Base-by-base conservation (phyloP, 805 yeast species). In the Teunomyces pallodes region DNA sequence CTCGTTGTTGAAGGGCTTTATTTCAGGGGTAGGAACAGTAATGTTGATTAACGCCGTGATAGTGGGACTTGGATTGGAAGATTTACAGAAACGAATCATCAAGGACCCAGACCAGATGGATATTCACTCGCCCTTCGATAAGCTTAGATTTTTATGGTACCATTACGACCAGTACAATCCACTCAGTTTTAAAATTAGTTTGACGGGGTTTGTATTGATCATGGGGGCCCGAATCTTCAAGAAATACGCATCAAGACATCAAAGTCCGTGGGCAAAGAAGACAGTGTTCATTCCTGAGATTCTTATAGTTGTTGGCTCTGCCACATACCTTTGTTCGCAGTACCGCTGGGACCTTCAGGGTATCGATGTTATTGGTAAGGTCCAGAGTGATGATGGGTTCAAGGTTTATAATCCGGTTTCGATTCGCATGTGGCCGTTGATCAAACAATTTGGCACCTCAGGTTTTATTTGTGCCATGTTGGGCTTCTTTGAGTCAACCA, bases 401-500 rank as follows among this genome's bases (percentile, higher is more conserved):
- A 69, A 72, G 45, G 70, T 82, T 46, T 65, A 61, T 44, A 73
- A 73, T 44, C 97, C 97, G 3, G 64, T 91, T 12, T 62, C 81
- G 0, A 55, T 69, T 2, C 71, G 72, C 14, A 70, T 76, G 49
- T 72, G 72, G 32, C 71, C 78, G 50, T 78, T 86, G 51, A 75
- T 79, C 45, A 74, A 76, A 24, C 66, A 83, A 43, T 77, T 89
- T 56, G 75, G 82, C n/a, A 77, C 92, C 0, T 81, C 94, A 0
- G 76, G 77, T 2, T 81, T 90, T 51, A 76, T 86, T 48, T 81
- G 88, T 52, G 95, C 97, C 0, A 79, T 90, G 60, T 69, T 92
- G 32, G 98, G 98, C 0, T 90, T 92, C 61, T 87, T 92, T 57
- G 97, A 92, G 64, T 85, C 96, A 6, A 87, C 97, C 0, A 90